Base-by-base conservation (phyloP, 805 yeast genomes). In the Zygoascus ofunaensis region DNA sequence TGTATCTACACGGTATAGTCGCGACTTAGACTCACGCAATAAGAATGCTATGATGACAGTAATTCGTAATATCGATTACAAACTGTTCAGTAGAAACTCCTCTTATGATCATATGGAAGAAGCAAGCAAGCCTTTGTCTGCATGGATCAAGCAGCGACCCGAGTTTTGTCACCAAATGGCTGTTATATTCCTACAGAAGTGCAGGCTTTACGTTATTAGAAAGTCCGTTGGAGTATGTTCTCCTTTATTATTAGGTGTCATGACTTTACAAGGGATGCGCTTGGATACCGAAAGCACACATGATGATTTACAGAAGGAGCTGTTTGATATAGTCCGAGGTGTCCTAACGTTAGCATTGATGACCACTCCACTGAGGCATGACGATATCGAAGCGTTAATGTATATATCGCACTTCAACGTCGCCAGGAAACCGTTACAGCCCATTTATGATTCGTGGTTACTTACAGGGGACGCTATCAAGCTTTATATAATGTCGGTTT, bases 191-290 rank as follows among this genome's bases (percentile, higher is more conserved):
- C 55, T 76, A 32, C 69, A 66, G 15, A 71, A 70, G 36, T 75
- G 81, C 2, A 79, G 74, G 52, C 74, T 72, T 54, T 77, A 80
- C 79, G 74, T 77, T 61, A 8, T 77, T 72, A 54, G 80, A 78
- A 47, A 78, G 73, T 1, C 74, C 71, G 58, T 74, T 72, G 2
- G 60, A 74, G 41, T 36, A 4, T 34, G 40, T 34, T 37, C 50
- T 3, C 45, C 47, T 10, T 38, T 49, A 5, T 38, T 49, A 26
- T 23, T 33, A 2, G 52, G 46, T 2, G 45, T 46, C 8, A 22
- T 49, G 39, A 45, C 45, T 4, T 41, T 49, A 14, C 50, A 49
- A 33, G 52, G 52, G 15, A 49, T 49, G 52, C 41, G 70, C 74
- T 39, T 72, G 53, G 79, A 76, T 51, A 78, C 74, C 43, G 68